Percentiles rank a stretch among this genome's conserved stretches.
phyloP scores from a whole-genome alignment of 257 asterid species.

The Nicotiana undulata region DNA sequence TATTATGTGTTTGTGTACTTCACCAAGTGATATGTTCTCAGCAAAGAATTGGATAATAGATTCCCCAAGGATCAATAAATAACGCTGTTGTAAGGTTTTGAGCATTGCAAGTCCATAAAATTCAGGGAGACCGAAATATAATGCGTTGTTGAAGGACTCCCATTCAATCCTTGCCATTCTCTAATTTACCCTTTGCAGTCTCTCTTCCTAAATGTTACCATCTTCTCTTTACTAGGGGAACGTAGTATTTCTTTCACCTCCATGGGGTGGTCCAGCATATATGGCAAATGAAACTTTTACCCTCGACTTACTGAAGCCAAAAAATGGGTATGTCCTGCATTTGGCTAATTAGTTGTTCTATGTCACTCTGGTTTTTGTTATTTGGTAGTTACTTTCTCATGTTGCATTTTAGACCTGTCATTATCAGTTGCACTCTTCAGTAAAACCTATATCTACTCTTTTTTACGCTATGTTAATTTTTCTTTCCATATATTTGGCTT shows the following conservation, averaged over 20 bases:
- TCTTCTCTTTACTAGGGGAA: constrained; percentile 56
- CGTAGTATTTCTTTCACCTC: constrained; percentile 82
- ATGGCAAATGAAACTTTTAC: constrained; percentile 37
- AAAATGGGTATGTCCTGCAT: constrained; percentile 57
- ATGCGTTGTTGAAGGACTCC: background rate
- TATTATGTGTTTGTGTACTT: background rate
- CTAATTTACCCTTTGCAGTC: background rate
- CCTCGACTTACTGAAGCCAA: constrained; percentile 71
- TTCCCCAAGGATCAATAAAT: background rate
- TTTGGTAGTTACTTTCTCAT: background rate
- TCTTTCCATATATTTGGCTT: background rate
- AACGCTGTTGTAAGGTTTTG: background rate
- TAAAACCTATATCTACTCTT: background rate
- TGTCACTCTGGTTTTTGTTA: background rate
- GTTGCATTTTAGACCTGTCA: background rate
- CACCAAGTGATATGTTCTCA: background rate
- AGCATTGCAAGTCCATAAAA: background rate
- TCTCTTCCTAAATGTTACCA: constrained; percentile 5
- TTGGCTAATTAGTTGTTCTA: background rate
- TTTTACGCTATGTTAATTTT: background rate
- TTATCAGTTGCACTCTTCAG: background rate
- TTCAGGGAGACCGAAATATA: background rate
- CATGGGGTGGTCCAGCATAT: constrained; percentile 98
- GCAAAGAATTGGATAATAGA: background rate
- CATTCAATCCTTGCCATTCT: background rate